Conservation (phyloP, 2,329 filamentous ascomycete species). For the Alternaria brassicicola region DNA sequence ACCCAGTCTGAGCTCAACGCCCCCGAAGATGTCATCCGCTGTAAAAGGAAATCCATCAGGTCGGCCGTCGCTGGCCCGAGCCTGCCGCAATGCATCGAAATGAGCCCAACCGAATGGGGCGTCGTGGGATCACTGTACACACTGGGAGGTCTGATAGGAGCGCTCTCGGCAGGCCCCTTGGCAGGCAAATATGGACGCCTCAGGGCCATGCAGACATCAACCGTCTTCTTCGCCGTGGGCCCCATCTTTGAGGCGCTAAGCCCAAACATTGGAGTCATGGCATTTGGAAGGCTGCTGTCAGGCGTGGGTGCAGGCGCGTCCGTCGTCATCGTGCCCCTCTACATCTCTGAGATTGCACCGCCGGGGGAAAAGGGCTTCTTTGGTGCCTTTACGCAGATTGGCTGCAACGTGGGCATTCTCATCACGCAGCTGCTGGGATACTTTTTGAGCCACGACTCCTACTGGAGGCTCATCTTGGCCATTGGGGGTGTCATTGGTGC, state of each 20-base stretch:
- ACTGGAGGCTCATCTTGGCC: slow-evolving; percentile 85
- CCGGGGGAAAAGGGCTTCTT: slow-evolving; percentile 75
- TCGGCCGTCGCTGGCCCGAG: slow-evolving; percentile 44
- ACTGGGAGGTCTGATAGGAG: slow-evolving; percentile 83
- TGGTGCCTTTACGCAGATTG: slow-evolving; percentile 83
- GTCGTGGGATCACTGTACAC: slow-evolving; percentile 91
- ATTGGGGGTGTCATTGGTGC: slow-evolving; percentile 72
- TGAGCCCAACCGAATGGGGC: slow-evolving; percentile 81
- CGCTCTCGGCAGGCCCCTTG: slow-evolving; percentile 78
- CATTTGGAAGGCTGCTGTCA: slow-evolving; percentile 76
- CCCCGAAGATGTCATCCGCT: slow-evolving; percentile 91
- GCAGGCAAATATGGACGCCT: slow-evolving; percentile 78
- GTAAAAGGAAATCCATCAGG: slow-evolving; percentile 66
- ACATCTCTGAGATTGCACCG: slow-evolving; percentile 90
- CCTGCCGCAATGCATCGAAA: slow-evolving; percentile 82
- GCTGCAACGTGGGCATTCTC: slow-evolving; percentile 90
- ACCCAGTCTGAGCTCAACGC: slow-evolving; percentile 88
- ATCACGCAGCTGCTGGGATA: slow-evolving; percentile 82
- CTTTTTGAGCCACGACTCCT: slow-evolving; percentile 78
- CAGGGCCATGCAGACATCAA: slow-evolving; percentile 76
- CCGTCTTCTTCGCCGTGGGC: slow-evolving; percentile 76
- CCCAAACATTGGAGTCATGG: slow-evolving; percentile 69
- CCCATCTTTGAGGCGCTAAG: slow-evolving; percentile 77
- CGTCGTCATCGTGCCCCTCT: slow-evolving; percentile 91
- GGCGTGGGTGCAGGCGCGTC: slow-evolving; percentile 86